phyloP scores from a whole-genome alignment of 2,329 filamentous ascomycete genomes.

The Sporothrix luriei region DNA sequence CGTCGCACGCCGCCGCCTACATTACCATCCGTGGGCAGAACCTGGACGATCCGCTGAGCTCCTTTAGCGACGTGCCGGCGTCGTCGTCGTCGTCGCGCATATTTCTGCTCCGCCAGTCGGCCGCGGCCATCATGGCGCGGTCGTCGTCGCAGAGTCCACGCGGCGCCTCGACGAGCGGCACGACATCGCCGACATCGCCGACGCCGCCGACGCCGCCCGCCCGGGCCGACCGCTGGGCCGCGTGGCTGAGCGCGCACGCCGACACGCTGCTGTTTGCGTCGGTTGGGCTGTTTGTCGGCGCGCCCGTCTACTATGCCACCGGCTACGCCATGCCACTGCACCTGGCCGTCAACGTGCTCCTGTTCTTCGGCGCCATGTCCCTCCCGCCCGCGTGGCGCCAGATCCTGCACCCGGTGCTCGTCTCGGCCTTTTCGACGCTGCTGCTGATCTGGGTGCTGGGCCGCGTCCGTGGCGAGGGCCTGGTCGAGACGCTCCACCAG shows the following conservation, averaged over 20 bases:
- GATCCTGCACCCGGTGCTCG: slow-evolving; percentile 61
- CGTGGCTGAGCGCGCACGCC: slow-evolving; percentile 49
- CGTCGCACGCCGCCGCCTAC: slow-evolving; percentile 35
- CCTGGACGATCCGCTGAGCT: slow-evolving; percentile 36
- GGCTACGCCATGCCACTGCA: slow-evolving; percentile 57
- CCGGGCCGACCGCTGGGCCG: slow-evolving; percentile 55
- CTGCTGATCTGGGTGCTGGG: slow-evolving; percentile 58
- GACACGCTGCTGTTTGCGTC: slow-evolving; percentile 51
- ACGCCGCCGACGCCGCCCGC: slow-evolving; percentile 40
- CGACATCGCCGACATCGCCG: slow-evolving; percentile 34
- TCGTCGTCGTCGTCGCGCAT: slow-evolving; percentile 36
- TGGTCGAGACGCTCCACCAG: slow-evolving; percentile 48
- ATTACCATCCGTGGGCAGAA: slow-evolving; percentile 37
- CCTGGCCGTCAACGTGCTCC: slow-evolving; percentile 52
- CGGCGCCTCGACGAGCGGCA: slow-evolving; percentile 41
- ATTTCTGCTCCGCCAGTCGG: neutral
- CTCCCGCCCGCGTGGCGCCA: slow-evolving; percentile 54
- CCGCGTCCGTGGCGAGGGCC: slow-evolving; percentile 46
- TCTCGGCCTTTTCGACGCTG: slow-evolving; percentile 57
- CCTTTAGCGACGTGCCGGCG: slow-evolving; percentile 35
- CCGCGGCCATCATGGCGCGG: neutral
- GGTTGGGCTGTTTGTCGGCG: slow-evolving; percentile 54
- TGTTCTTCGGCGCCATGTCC: slow-evolving; percentile 55
- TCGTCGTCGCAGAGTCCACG: neutral
- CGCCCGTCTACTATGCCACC: slow-evolving; percentile 57